Conservation (phyloP, 2,329 filamentous ascomycete species). For the Cytospora paraplurivora region DNA sequence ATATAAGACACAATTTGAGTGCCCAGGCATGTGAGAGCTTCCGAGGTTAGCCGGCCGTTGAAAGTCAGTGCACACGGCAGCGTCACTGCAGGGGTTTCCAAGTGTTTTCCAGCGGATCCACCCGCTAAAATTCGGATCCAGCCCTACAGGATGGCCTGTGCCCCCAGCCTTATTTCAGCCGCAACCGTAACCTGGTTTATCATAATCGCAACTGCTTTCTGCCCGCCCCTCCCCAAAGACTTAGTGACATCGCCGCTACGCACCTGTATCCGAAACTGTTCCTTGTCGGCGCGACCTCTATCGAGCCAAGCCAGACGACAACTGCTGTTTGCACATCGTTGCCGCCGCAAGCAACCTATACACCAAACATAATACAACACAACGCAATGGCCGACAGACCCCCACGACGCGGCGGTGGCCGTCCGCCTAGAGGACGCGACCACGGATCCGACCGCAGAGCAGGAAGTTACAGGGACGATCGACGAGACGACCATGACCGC, state of each 20-base stretch:
- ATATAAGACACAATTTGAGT: not conserved
- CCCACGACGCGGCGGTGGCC: constrained; percentile 20
- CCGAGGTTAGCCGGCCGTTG: not conserved
- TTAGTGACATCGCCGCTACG: not conserved
- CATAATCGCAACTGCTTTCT: not conserved
- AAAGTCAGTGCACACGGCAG: not conserved
- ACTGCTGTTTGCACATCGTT: not conserved
- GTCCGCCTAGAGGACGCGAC: constrained; percentile 17
- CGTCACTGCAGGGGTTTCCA: not conserved
- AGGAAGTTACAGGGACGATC: constrained; percentile 34
- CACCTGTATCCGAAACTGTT: not conserved
- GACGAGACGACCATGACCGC: constrained; percentile 43
- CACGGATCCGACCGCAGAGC: constrained; percentile 36
- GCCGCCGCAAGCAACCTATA: not conserved
- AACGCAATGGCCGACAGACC: constrained; percentile 20
- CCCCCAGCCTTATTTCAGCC: constrained; percentile 24
- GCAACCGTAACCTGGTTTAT: constrained; percentile 5
- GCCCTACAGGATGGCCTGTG: constrained; percentile 9
- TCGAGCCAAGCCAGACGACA: not conserved
- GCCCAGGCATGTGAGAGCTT: not conserved
- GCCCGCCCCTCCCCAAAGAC: not conserved
- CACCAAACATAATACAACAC: not conserved
- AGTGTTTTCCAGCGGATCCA: constrained; percentile 17
- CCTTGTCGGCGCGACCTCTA: not conserved
- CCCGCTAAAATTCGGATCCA: constrained; percentile 13